Evolutionary conservation across 2,329 filamentous ascomycete species (phyloP).

Genomic region (Fusarium nanum): DNA sequence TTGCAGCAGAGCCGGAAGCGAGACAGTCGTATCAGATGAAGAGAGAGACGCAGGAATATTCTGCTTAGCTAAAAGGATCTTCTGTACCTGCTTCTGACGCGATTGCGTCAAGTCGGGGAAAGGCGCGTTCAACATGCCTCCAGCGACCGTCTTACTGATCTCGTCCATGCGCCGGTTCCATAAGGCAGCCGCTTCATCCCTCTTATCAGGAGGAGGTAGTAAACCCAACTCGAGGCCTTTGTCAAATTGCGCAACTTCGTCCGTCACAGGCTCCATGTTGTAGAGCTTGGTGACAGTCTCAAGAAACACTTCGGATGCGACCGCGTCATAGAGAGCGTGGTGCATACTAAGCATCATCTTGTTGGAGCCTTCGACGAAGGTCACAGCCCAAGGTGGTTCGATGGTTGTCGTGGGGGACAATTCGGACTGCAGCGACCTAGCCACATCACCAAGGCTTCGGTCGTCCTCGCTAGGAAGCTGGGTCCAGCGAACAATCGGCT

Average conservation of each 20-base stretch:
- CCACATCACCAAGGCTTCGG: background rate
- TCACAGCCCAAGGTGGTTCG: conserved; percentile 12
- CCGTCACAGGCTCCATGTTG: background rate
- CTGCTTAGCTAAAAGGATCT: background rate
- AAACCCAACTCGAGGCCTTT: conserved; percentile 1
- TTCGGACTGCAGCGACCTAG: conserved; percentile 1
- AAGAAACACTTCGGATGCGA: background rate
- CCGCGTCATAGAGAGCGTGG: conserved; percentile 15
- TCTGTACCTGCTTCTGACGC: conserved; percentile 15
- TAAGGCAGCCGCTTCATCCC: background rate
- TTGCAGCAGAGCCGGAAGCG: conserved; percentile 7
- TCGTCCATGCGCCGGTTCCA: background rate
- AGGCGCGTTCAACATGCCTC: conserved; percentile 1
- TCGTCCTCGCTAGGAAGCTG: background rate
- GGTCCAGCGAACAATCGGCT: conserved; percentile 2
- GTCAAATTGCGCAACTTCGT: background rate
- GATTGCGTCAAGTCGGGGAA: conserved; percentile 21
- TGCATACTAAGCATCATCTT: conserved; percentile 32
- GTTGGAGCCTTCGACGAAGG: background rate
- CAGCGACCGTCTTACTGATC: background rate
- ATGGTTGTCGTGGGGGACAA: conserved; percentile 4
- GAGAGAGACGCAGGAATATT: background rate
- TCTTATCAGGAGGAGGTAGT: background rate
- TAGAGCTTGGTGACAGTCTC: conserved; percentile 16
- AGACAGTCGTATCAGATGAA: accelerated